These are phyloP conservation scores for Botrytis tulipae DNA, from an alignment of 2,329 filamentous ascomycete species.

Conservation along the genomic window DNA sequence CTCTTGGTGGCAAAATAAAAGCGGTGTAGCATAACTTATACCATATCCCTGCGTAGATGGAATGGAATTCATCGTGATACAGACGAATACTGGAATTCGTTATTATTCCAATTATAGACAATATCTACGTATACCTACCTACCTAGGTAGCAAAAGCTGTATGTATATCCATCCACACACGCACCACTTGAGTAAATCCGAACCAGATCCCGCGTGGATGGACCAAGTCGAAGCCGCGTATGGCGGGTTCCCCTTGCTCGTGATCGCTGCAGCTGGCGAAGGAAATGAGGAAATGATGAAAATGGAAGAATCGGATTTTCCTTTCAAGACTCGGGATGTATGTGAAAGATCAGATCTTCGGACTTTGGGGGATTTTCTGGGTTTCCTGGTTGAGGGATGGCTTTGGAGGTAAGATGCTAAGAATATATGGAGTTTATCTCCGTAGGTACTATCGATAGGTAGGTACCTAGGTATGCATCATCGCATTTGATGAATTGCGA, in stretches of 20 bases:
- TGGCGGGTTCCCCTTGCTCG: neutral
- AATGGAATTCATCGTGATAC: neutral
- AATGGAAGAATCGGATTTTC: neutral
- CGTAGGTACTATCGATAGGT: neutral
- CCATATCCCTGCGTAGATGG: neutral
- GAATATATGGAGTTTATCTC: neutral
- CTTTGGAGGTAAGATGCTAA: neutral
- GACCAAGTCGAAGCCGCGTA: neutral
- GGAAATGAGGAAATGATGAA: constrained; percentile 2
- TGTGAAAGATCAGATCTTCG: neutral
- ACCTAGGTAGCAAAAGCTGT: neutral
- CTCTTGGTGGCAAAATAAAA: too few species aligned
- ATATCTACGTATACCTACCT: neutral
- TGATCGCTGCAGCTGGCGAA: neutral
- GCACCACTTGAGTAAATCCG: neutral
- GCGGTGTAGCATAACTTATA: too few species aligned
- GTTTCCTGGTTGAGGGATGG: neutral
- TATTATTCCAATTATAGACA: neutral
- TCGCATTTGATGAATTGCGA: neutral
- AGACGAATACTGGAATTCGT: neutral
- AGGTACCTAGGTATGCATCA: neutral
- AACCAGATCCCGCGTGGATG: neutral
- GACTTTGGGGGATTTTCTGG: neutral
- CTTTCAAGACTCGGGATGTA: neutral
- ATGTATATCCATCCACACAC: neutral